Conservation (phyloP, 2,329 filamentous ascomycete species). For the Penicillium sp. region DNA sequence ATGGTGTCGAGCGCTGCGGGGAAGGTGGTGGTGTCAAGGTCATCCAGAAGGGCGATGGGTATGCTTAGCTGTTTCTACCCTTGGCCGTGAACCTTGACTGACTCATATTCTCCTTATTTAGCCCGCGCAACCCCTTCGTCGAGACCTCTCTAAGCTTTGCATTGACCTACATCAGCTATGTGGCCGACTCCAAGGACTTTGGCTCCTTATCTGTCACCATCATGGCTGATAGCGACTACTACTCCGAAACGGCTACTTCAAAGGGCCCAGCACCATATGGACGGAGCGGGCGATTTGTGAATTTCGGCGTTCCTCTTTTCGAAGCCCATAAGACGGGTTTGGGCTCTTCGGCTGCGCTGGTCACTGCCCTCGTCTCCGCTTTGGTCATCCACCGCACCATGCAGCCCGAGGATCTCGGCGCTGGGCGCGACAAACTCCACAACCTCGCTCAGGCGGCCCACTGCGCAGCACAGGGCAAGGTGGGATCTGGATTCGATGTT, state of each 20-base stretch:
- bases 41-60: constrained; percentile 56
- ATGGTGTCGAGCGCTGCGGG: constrained; percentile 68
- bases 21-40: constrained; percentile 75
- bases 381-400: constrained; percentile 45
- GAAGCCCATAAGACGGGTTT: constrained; percentile 93
- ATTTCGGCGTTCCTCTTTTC: constrained; percentile 70
- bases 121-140: constrained; percentile 75
- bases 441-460: constrained; percentile 92
- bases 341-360: constrained; percentile 88
- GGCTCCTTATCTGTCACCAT: constrained; percentile 73
- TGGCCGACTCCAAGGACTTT: constrained; percentile 53
- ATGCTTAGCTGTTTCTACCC: constrained; percentile 11
- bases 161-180: constrained; percentile 68
- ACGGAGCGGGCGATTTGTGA: constrained; percentile 59
- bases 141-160: constrained; percentile 86
- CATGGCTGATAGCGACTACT: constrained; percentile 94
- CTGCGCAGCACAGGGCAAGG: constrained; percentile 93
- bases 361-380: constrained; percentile 70
- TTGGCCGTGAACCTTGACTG: neutral
- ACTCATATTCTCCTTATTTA: constrained; percentile 27
- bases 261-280: constrained; percentile 33
- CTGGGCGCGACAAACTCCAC: constrained; percentile 65
- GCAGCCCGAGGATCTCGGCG: constrained; percentile 43
- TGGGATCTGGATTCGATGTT: constrained; percentile 93
- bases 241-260: constrained; percentile 63